phyloP scores from a whole-genome alignment of 768 basidiomycete genomes.

The Termitomyces sp. region DNA sequence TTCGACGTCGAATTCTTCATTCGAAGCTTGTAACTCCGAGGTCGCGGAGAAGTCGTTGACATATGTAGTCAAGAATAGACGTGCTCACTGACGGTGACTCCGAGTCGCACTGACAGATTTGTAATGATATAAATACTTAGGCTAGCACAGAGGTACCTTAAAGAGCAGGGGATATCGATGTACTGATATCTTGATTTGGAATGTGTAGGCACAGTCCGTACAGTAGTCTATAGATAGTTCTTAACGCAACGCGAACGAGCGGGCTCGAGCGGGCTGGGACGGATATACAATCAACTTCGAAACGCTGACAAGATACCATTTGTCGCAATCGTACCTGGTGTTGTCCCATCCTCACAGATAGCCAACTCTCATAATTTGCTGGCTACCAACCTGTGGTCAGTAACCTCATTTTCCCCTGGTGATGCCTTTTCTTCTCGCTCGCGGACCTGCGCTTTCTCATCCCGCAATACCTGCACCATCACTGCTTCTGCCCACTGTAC shows the following conservation, averaged over 20 bases:
- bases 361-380: constrained; percentile 2
- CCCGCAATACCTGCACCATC: constrained; percentile 17
- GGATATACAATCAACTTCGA: not conserved
- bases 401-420: not conserved
- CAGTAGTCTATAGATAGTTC: too few relatives aligned
- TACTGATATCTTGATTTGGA: not conserved
- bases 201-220: not conserved
- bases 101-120: not conserved
- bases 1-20: not conserved
- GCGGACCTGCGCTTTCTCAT: not conserved
- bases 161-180: not conserved
- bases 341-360: not conserved
- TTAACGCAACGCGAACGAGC: too few relatives aligned
- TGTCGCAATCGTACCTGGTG: not conserved
- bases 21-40: not conserved
- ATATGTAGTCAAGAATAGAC: not conserved
- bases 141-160: not conserved
- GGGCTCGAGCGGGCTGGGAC: not conserved
- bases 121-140: not conserved
- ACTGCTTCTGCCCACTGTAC: constrained; percentile 44
- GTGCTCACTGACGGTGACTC: not conserved
- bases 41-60: not conserved
- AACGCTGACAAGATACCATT: not conserved
- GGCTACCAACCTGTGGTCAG: not conserved
- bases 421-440: not conserved